Evolutionary conservation across 345 rosid species (phyloP), one percentile per base, ranked within the genome.

Genomic region (Citrus maxima): DNA sequence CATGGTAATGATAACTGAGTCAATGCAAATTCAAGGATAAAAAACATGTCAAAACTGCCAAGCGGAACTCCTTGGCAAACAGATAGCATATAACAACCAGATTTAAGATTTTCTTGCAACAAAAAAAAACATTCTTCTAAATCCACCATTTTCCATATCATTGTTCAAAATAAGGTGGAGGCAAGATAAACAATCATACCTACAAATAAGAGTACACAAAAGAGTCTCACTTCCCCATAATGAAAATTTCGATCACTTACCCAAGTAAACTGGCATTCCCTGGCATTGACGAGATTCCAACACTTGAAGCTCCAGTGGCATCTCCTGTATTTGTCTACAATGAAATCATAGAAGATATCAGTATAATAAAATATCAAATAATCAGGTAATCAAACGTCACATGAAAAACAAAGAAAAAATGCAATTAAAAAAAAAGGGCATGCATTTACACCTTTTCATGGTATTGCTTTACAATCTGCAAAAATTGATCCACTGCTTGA

Each of bases 191-290:
- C 10, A 72, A 32, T 55, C 49, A 34, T 21, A n/a, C 46, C 63
- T 9, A 66, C 7, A 66, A 9, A 66, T 21, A 34, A 35, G 70
- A 19, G 68, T 9, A 35, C 38, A 72, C 21, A 24, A 38, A 55
- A 12, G n/a, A 30, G 27, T 63, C 27, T 4, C 34, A 16, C 25
- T 27, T 69, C 49, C 51, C 55, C 51, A 67, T 34, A 10, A 74
- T 6, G 62, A 77, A 66, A n/a, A 34, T 27, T 78, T 51, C 58
- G 22, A 73, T 35, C 59, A 85, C 98, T 86, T 81, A 96, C 98
- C 98, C 98, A 54, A 96, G 92, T 81, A 96, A 80, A 87, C 99
- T 82, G 70, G 93, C 90, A 86, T 93, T 90, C 87, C 94, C 99
- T 72, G 92, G 98, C 54, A 90, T 85, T 46, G 92, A 90, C 38